phyloP scores from a whole-genome alignment of 139 green algal species.

The Zygnema cylindricum region DNA sequence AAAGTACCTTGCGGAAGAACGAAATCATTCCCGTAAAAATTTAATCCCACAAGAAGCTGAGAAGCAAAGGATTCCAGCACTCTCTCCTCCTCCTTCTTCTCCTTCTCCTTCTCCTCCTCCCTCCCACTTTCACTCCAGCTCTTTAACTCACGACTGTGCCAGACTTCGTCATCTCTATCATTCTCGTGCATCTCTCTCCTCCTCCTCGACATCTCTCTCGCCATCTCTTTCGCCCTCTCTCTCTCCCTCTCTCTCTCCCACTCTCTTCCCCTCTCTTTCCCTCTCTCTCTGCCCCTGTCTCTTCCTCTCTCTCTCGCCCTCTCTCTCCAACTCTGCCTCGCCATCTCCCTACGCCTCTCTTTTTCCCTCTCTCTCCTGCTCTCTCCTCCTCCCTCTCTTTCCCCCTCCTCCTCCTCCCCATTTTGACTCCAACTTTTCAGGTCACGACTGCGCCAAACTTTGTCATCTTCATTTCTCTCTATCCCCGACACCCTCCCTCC shows the following conservation, averaged over 20 bases:
- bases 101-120: not conserved
- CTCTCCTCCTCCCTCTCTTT: not conserved
- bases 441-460: too few relatives aligned
- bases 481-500: too few relatives aligned
- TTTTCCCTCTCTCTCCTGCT: not conserved
- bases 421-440: too few relatives aligned
- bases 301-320: too few relatives aligned
- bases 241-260: not conserved
- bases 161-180: not conserved
- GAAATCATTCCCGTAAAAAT: conserved; percentile 67
- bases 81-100: not conserved
- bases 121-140: conserved; percentile 14
- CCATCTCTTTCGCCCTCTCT: not conserved
- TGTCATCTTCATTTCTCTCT: too few relatives aligned
- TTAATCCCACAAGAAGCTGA: conserved; percentile 61
- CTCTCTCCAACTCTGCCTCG: too few relatives aligned
- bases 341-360: not conserved
- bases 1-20: conserved; percentile 15
- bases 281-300: too few relatives aligned
- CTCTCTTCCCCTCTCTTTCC: too few relatives aligned
- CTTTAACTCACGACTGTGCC: conserved; percentile 38
- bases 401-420: not conserved
- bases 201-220: not conserved
- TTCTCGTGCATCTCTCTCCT: not conserved
- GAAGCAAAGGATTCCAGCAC: not conserved